Evolutionary conservation across 768 basidiomycete genomes (phyloP), one percentile per base, ranked within the genome.

Genomic region (Dentipellis sp.): DNA sequence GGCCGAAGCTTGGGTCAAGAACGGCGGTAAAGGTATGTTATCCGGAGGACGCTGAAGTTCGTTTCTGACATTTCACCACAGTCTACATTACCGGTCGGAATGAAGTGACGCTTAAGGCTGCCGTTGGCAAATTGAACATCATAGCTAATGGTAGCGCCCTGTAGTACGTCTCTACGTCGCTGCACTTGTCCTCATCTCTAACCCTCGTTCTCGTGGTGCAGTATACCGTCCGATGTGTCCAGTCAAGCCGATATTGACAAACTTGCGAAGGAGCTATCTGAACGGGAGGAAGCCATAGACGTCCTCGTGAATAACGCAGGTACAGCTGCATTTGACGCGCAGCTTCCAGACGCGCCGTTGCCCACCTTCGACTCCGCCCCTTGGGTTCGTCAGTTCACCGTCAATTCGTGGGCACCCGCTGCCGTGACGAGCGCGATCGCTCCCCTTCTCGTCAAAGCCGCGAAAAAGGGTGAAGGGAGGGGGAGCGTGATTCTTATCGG

Each of bases 271-370:
- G 68, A 65, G 29, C 68, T 90, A 49, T 79, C 78, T 64, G 70
- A 73, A 39, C 75, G 78, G 9, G 83, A 86, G 63, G 85, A 86
- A 4, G 85, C 80, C 66, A 75, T 89, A 55, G 83, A 89, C 67
- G 72, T 89, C 42, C 78, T 90, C 57, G 73, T 90, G 61, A 88
- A 88, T 66, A 90, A 90, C 68, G 85, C 87, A n/a, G 87, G 84
- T 19, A 82, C 29, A 29, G 29, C 88, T 59, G 80, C 80, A 4
- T 34, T 17, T 73, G 29, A 29, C 29, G 29, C 6, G 29, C 73
- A 88, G n/a, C 87, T 86, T 85, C 76, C 83, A 46, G 73, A 78
- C 9, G 84, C 82, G 2, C 75, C 78, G 14, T 76, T 79, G 5
- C 73, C 74, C 48, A 84, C 82, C 52, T 90, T 87, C 66, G 74